phyloP scores from a whole-genome alignment of 305 asterid species.

The Solanum aculeatissimum region DNA sequence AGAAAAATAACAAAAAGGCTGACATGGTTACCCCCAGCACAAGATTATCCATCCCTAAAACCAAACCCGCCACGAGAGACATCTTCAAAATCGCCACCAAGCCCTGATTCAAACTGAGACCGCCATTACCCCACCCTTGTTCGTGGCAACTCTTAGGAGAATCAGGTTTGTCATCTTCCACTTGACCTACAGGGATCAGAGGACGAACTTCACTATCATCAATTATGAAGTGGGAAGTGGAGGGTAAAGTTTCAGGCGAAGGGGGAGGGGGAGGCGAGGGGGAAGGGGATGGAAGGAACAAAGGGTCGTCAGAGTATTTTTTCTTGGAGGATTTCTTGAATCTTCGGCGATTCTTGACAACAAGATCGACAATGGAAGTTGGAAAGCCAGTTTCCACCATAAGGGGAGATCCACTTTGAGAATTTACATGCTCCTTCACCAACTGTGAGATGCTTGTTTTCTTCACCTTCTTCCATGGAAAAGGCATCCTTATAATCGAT shows the following conservation, averaged over 20 bases:
- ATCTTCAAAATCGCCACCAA: slow-evolving; percentile 28
- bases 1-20: slow-evolving; percentile 42
- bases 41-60: slow-evolving; percentile 39
- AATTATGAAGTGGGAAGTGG: background rate
- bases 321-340: slow-evolving; percentile 23
- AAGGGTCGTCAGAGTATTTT: background rate
- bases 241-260: background rate
- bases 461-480: slow-evolving; percentile 62
- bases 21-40: slow-evolving; percentile 56
- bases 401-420: slow-evolving; percentile 61
- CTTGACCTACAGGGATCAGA: background rate
- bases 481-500: slow-evolving; percentile 16
- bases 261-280: background rate
- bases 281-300: background rate
- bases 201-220: background rate
- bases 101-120: slow-evolving; percentile 17
- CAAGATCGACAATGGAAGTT: slow-evolving; percentile 62
- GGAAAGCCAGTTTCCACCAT: slow-evolving; percentile 83
- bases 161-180: background rate
- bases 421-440: slow-evolving; percentile 57
- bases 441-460: slow-evolving; percentile 34
- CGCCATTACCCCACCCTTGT: background rate
- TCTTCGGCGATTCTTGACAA: slow-evolving; percentile 54
- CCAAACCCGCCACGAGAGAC: slow-evolving; percentile 46
- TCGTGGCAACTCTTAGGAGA: background rate